phyloP scores from a whole-genome alignment of 805 yeast genomes.

The Starmera pachycereana region DNA sequence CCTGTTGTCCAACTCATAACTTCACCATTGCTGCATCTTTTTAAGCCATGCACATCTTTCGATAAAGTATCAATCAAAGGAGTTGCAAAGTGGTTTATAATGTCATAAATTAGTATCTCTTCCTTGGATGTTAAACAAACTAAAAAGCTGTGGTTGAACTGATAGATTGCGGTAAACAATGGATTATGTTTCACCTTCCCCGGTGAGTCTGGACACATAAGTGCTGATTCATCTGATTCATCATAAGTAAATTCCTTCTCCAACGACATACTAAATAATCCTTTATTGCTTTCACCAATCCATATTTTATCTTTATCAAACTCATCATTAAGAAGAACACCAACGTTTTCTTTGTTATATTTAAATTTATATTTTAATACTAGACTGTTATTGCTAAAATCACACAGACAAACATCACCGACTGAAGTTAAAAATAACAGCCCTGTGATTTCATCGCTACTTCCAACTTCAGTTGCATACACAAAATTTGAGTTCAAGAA shows the following conservation, averaged over 20 bases:
- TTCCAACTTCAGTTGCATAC: slow-evolving; percentile 18
- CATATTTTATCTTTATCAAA: slow-evolving; percentile 16
- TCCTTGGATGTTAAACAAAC: slow-evolving; percentile 27
- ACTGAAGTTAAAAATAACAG: slow-evolving; percentile 15
- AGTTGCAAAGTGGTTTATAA: slow-evolving; percentile 4
- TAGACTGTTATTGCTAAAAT: slow-evolving; percentile 7
- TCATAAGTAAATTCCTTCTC: too few relatives aligned
- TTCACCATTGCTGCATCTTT: slow-evolving; percentile 19
- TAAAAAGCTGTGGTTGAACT: slow-evolving; percentile 16
- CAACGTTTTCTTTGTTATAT: slow-evolving; percentile 5
- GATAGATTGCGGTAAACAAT: slow-evolving; percentile 14
- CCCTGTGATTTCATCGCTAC: slow-evolving; percentile 7
- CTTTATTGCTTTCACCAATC: slow-evolving; percentile 16
- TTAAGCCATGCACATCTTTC: slow-evolving; percentile 29
- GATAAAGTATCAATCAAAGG: slow-evolving; percentile 27
- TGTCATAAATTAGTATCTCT: slow-evolving; percentile 24
- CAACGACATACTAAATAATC: background rate
- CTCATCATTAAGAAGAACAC: slow-evolving; percentile 11
- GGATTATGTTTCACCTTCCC: slow-evolving; percentile 14
- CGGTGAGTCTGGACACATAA: slow-evolving; percentile 16
- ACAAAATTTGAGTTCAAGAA: slow-evolving; percentile 41
- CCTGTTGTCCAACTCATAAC: slow-evolving; percentile 31
- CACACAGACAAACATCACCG: slow-evolving; percentile 17
- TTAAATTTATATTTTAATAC: slow-evolving; percentile 7
- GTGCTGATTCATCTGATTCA: too few relatives aligned